Base-by-base conservation (phyloP, 148 eudicot genomes). In the Vaccinium darrowii region DNA sequence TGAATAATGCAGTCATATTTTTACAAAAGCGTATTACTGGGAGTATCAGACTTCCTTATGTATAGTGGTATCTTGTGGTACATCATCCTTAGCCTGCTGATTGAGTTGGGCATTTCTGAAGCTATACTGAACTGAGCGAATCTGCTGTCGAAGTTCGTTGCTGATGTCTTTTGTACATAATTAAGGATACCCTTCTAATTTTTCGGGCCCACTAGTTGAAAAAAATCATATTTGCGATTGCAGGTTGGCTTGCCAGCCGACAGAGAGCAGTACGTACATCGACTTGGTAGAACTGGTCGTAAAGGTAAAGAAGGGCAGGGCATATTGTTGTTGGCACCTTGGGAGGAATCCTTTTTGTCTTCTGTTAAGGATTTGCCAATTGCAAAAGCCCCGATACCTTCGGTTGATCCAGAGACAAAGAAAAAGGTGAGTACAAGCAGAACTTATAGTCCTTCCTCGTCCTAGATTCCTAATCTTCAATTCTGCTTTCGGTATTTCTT, bases 241-340 rank as follows among this genome's bases (percentile, higher is more conserved):
- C 84, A 97, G 99, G 80, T 97, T 63, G 99, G 99, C 54, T 54
- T 95, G 85, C 99, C 99, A 27, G 76, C 99, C 65, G 98, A 89
- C 88, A 97, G 88, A 87, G 96, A 91, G 86, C 99, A 97, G 80
- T 97, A 97, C 82, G 94, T 97, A 74, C 99, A 97, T 88, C 93
- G 99, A 72, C 95, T 97, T 85, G 99, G 99, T 65, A 90, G 99
- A 95, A 97, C 99, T 3, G 99, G 99, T 9, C 93, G 99, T 7
- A 97, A 92, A 90, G 99, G 99, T 54, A 97, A 95, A 91, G 98
- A 97, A 91, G 99, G 99, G 57, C 90, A 90, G 81, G 99, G 99
- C 49, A 85, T 97, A 87, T 90, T 97, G 81, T 25, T 97, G 82
- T 87, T 97, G 88, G 94, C 99, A 49, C 96, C 98, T 50, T 95